A percentile compares a stretch with the other conserved stretches of the same genome.
Evolutionary conservation across 1,139 yeast species (phyloP).

Genomic region (Meyerozyma smithsonii): DNA sequence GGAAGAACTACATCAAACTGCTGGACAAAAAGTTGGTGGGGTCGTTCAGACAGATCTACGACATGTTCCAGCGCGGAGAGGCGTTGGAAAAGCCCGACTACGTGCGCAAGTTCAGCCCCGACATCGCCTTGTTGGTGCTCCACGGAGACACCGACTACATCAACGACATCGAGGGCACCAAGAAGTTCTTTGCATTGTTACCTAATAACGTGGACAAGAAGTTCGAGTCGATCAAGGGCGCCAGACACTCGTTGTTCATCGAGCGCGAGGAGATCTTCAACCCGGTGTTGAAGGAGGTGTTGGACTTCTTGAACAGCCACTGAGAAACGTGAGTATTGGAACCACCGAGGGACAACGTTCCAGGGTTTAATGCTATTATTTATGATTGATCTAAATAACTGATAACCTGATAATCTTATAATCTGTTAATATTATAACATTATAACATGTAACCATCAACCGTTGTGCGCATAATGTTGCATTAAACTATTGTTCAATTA

Average conservation of each 20-base stretch:
- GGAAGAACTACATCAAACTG: slow-evolving; percentile 38
- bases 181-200: slow-evolving; percentile 39
- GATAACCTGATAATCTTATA: too few species aligned
- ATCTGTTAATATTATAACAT: too few species aligned
- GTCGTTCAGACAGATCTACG: slow-evolving; percentile 44
- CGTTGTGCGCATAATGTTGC: too few species aligned
- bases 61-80: slow-evolving; percentile 63
- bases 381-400: too few species aligned
- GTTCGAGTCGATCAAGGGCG: slow-evolving; percentile 25
- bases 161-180: slow-evolving; percentile 53
- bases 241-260: slow-evolving; percentile 41
- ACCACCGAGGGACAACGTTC: too few species aligned
- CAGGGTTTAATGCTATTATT: too few species aligned
- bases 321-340: too few species aligned
- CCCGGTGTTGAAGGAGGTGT: slow-evolving; percentile 28
- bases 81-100: slow-evolving; percentile 39
- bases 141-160: slow-evolving; percentile 42
- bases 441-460: too few species aligned
- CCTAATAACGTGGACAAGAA: slow-evolving; percentile 25
- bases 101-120: slow-evolving; percentile 38
- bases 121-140: slow-evolving; percentile 28
- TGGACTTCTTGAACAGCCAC: slow-evolving; percentile 34
- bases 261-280: slow-evolving; percentile 39
- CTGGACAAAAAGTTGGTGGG: slow-evolving; percentile 42
- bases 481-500: too few species aligned